Base-by-base conservation (phyloP, 495 filamentous ascomycete species). In the Cercophora scortea region DNA sequence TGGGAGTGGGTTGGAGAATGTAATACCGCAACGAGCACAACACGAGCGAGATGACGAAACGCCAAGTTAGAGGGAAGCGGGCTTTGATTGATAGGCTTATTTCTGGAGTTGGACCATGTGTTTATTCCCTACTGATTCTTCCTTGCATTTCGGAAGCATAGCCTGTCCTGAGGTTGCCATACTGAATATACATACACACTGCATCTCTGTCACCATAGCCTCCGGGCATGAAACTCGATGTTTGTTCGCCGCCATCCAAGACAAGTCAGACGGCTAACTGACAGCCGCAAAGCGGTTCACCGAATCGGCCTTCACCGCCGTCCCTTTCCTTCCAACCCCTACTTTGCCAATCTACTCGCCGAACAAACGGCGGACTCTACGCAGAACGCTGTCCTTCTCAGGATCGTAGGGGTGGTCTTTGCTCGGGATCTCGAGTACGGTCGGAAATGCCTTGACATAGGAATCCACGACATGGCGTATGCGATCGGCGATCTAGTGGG, bases 341-440 rank as follows among this genome's bases (percentile, higher is more conserved):
- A 25, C 5, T 5, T 25, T 25, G 25, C 25, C 25, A 25, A 25
- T 25, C 65, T 82, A 96, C 71, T 96, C 92, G 52, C 92, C 92
- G 80, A 96, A 96, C 52, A 97, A 67, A 56, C 90, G 83, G 61
- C 87, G 79, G 50, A 97, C 94, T 60, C 93, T 80, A 68, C 88
- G 87, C 69, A 97, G 64, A 36, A 99, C 93, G 65, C 90, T 97
- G 70, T 99, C 93, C 76, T 99, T 99, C 73, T 99, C 93, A 0
- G 93, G 93, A 59, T 99, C 94, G 61, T 97, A 99, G 8, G 93
- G 93, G 62, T 99, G 93, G 65, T 99, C 93, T 77, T 99, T 99
- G 74, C 90, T 95, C 32, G 94, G 94, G 51, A 97, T 97, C 72
- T 99, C 94, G 53, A 99, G 83, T 47, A 90, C 63, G 17, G 84